Evolutionary conservation across 306 rosid genomes (phyloP).

Genomic region (Lagenaria siceraria): DNA sequence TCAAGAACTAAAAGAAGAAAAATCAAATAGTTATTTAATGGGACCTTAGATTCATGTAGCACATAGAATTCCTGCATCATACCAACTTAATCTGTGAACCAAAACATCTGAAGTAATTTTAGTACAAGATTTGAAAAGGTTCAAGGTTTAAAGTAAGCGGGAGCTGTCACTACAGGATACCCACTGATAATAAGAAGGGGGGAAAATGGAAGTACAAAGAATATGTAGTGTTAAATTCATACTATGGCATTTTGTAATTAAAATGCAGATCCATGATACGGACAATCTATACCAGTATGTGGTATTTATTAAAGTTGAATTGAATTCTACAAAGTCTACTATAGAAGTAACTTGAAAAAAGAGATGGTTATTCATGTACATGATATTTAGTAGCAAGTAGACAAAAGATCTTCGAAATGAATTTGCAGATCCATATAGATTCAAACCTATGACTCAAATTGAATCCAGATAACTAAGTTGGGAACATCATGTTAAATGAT

Average conservation of each 20-base stretch:
- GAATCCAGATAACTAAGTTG: not conserved
- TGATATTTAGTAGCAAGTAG: not conserved
- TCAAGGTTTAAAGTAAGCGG: not conserved
- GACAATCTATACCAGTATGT: not conserved
- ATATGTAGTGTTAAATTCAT: not conserved
- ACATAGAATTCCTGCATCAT: not conserved
- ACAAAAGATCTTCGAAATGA: not conserved
- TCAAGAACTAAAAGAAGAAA: too few species aligned
- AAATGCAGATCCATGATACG: not conserved
- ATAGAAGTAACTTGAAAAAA: not conserved
- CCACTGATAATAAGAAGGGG: not conserved
- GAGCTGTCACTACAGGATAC: not conserved
- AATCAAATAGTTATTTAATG: too few species aligned
- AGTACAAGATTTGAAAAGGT: conserved; percentile 1
- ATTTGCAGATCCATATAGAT: not conserved
- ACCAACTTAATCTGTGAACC: not conserved
- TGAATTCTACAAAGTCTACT: not conserved
- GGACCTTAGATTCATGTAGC: not conserved
- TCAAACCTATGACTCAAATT: not conserved
- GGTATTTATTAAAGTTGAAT: not conserved
- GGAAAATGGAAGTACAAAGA: not conserved
- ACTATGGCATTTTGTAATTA: not conserved
- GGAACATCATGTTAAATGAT: not conserved
- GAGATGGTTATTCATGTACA: not conserved
- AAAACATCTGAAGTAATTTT: not conserved